Base-by-base conservation (phyloP, 2,329 filamentous ascomycete species). In the Chrysoporthe deuterocubensis region DNA sequence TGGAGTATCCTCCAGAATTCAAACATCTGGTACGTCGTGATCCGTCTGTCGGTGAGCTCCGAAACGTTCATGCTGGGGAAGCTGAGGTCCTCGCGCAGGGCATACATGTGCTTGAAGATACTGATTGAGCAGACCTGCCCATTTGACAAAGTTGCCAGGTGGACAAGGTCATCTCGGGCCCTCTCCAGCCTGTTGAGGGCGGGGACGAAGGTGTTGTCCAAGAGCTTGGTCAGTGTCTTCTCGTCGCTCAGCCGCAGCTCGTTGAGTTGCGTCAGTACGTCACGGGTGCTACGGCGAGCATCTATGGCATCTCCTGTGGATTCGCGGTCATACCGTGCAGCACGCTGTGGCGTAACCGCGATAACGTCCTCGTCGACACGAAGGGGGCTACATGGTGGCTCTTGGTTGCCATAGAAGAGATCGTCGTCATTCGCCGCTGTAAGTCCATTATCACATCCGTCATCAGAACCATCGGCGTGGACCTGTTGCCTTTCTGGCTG, bases 181-280 rank as follows among this genome's bases (percentile, higher is more conserved):
- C 46, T 16, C 2, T 16, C 48, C 1, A 64, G 60, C 42, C 44
- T 26, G 43, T 46, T 42, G 5, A 69, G 67, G 14, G 34, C 64
- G 4, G n/a, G 46, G n/a, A 48, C 54, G 18, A 61, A 52, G 43
- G 18, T 7, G n/a, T n/a, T 61, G 1, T 50, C 50, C 6, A 69
- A 34, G 16, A 69, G 48, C n/a, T 58, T 21, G 2, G 46, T 7
- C 16, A 62, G 5, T 5, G 26, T 21, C 1, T 13, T 3, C 4
- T n/a, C 9, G 4, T 58, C 4, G 2, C 8, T 42, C 11, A 67
- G 18, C 2, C 56, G 11, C 21, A 69, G 42, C 9, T 26, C 3
- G 40, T 48, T 26, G 4, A 69, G 65, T 14, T 67, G 64, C n/a
- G 32, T 37, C 16, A 69, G 32, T 6, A 67, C 11, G 3, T 4